Conservation (phyloP, 176 grass and related monocot genomes). For the Triticum monococcum region DNA sequence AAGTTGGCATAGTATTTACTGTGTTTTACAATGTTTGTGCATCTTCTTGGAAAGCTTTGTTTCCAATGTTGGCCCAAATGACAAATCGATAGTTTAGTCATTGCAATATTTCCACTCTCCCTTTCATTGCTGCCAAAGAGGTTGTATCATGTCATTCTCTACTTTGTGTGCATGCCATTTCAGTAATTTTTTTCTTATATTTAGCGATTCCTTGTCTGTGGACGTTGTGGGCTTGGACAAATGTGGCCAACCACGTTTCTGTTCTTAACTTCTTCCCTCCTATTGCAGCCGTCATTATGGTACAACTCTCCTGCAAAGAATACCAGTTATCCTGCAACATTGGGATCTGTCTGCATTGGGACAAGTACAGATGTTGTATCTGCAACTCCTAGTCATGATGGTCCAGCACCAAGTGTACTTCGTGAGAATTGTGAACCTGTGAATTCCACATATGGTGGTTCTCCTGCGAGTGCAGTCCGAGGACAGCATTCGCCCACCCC, state of each 20-base stretch:
- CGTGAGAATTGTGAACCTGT: neutral
- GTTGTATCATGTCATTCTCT: neutral
- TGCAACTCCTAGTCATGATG: slow-evolving; percentile 15
- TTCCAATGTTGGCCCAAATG: neutral
- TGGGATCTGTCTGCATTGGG: neutral
- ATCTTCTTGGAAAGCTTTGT: neutral
- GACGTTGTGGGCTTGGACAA: neutral
- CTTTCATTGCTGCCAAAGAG: neutral
- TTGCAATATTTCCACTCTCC: neutral
- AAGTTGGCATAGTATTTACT: neutral
- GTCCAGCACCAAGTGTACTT: neutral
- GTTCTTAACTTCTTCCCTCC: neutral
- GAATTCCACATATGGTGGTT: neutral
- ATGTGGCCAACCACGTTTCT: neutral
- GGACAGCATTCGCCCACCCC: neutral
- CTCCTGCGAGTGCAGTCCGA: neutral
- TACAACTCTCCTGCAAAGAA: slow-evolving; percentile 23
- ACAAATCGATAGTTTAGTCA: neutral
- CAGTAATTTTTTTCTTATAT: neutral
- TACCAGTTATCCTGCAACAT: neutral
- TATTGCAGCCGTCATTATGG: slow-evolving; percentile 26
- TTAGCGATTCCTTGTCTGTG: neutral
- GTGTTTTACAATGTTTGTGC: neutral
- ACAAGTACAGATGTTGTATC: neutral
- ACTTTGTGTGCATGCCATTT: neutral